Evolutionary conservation across 331 rosid species (phyloP).

Genomic region (Acacia pycnantha): DNA sequence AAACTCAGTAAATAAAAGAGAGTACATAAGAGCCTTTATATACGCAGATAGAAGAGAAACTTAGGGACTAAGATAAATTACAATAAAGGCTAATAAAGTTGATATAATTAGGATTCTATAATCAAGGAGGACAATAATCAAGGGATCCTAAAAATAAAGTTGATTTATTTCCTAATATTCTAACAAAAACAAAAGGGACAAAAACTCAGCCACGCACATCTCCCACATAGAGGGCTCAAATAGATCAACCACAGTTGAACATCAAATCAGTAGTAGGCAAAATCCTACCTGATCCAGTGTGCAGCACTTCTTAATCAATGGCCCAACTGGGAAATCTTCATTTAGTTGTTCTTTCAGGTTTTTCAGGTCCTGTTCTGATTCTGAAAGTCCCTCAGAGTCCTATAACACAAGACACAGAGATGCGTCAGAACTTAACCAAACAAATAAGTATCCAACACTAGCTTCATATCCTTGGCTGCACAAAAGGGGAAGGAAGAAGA

Average conservation of each 20-base stretch:
- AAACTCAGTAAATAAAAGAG: too few species aligned
- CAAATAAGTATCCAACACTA: background rate
- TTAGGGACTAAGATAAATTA: too few species aligned
- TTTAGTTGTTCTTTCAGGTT: slow-evolving; percentile 76
- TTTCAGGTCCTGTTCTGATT: slow-evolving; percentile 73
- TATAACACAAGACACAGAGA: slow-evolving; percentile 32
- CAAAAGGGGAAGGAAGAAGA: slow-evolving; percentile 19
- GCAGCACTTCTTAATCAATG: slow-evolving; percentile 79
- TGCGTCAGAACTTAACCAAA: background rate
- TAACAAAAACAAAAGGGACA: background rate
- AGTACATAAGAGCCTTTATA: too few species aligned
- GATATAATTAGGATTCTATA: too few species aligned
- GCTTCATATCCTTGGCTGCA: slow-evolving; percentile 17
- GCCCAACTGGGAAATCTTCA: slow-evolving; percentile 87
- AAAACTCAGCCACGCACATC: slow-evolving; percentile 6
- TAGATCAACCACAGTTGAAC: background rate
- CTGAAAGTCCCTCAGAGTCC: slow-evolving; percentile 82
- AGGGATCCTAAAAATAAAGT: too few species aligned
- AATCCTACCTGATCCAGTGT: slow-evolving; percentile 82
- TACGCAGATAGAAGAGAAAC: too few species aligned
- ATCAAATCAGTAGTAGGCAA: background rate
- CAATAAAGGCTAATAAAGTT: too few species aligned
- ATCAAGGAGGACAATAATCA: too few species aligned
- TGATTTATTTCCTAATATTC: too few species aligned
- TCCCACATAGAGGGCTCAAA: slow-evolving; percentile 11